Evolutionary conservation across 2,329 filamentous ascomycete species (phyloP).

Genomic region (Trematosphaeria pertusa): DNA sequence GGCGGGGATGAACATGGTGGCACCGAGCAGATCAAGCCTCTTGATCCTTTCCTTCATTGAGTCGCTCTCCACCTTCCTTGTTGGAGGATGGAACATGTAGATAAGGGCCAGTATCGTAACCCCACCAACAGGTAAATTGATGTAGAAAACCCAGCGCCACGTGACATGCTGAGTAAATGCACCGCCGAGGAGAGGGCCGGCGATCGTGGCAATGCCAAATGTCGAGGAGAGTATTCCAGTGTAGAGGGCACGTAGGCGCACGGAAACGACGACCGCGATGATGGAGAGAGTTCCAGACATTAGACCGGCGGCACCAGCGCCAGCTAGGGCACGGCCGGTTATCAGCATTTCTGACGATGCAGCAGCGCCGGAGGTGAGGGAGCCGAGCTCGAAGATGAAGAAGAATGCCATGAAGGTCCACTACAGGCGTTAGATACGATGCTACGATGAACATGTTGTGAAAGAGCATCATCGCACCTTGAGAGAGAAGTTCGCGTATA

Average conservation of each 20-base stretch:
- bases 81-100: conserved; percentile 24
- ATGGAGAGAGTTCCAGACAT: conserved; percentile 49
- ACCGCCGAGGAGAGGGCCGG: conserved; percentile 47
- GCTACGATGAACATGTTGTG: too few relatives aligned
- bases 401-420: conserved; percentile 46
- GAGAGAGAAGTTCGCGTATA: conserved; percentile 51
- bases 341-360: conserved; percentile 53
- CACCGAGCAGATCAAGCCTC: conserved; percentile 56
- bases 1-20: conserved; percentile 49
- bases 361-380: conserved; percentile 51
- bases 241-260: conserved; percentile 53
- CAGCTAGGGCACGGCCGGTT: conserved; percentile 56
- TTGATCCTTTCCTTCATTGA: conserved; percentile 26
- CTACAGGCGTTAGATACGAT: conserved; percentile 23
- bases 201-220: conserved; percentile 45
- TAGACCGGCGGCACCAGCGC: conserved; percentile 55
- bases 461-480: too few relatives aligned
- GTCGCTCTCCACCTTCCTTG: conserved; percentile 21
- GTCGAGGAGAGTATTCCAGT: conserved; percentile 52
- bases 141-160: conserved; percentile 53
- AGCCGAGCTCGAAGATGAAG: conserved; percentile 56
- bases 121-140: conserved; percentile 55
- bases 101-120: conserved; percentile 19
- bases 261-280: conserved; percentile 47
- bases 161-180: conserved; percentile 50